Evolutionary conservation across 345 rosid species (phyloP).

Genomic region (Corchorus capsularis): DNA sequence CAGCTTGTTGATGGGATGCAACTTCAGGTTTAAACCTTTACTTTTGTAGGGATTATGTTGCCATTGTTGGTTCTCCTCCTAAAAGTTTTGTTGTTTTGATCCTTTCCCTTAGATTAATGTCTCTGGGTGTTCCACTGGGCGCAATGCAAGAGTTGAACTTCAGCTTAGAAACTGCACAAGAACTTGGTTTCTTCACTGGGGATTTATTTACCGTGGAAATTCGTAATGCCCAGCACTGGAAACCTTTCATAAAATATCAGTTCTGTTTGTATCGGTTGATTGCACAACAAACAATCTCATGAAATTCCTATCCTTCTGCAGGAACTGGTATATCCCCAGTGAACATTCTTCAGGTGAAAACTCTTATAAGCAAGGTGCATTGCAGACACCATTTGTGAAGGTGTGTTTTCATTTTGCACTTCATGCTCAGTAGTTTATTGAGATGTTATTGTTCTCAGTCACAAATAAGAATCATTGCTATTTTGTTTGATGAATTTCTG

Average conservation of each 20-base stretch:
- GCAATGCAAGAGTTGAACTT: constrained; percentile 57
- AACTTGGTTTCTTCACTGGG: constrained; percentile 73
- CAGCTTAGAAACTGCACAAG: constrained; percentile 53
- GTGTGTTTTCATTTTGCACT: constrained; percentile 22
- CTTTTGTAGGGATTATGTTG: background rate
- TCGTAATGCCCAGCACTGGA: constrained; percentile 36
- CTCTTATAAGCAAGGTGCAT: constrained; percentile 48
- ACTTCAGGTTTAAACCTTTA: constrained; percentile 48
- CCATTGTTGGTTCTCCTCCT: background rate
- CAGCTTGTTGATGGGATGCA: constrained; percentile 64
- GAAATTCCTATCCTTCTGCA: constrained; percentile 23
- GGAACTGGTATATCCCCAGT: constrained; percentile 57
- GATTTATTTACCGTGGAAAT: constrained; percentile 52
- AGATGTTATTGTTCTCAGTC: constrained; percentile 11
- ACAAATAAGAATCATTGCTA: background rate
- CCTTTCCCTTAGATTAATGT: constrained; percentile 42
- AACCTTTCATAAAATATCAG: constrained; percentile 6
- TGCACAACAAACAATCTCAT: background rate
- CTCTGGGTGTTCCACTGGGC: constrained; percentile 42
- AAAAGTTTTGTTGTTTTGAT: constrained; percentile 12
- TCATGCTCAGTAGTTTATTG: background rate
- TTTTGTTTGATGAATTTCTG: constrained; percentile 2
- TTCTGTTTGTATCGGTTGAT: background rate
- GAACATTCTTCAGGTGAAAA: constrained; percentile 38
- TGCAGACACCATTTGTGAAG: constrained; percentile 58